These are phyloP conservation scores for Phaeoacremonium minimum DNA, from an alignment of 2,329 filamentous ascomycete species.

Conservation along the genomic window DNA sequence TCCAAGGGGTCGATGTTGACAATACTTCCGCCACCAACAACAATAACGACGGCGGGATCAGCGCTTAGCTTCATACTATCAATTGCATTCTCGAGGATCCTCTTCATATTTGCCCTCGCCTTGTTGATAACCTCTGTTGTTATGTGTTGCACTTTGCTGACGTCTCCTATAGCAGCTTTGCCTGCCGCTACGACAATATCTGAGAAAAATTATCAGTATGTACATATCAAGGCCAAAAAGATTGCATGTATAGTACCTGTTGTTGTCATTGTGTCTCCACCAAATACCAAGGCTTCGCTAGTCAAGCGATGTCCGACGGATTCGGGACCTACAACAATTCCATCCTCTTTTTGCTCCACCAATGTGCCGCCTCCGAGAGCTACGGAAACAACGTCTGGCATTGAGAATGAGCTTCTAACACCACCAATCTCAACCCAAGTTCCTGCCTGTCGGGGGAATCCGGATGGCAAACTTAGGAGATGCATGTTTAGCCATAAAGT, in stretches of 20 bases:
- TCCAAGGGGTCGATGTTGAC: constrained; percentile 42
- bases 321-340: constrained; percentile 41
- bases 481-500: neutral
- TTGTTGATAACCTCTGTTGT: constrained; percentile 23
- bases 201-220: constrained; percentile 32
- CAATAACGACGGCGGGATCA: constrained; percentile 51
- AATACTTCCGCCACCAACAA: constrained; percentile 61
- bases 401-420: constrained; percentile 57
- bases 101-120: constrained; percentile 36
- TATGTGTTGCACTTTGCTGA: constrained; percentile 15
- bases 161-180: constrained; percentile 24
- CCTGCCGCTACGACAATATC: constrained; percentile 35
- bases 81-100: constrained; percentile 50
- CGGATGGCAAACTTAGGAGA: constrained; percentile 31
- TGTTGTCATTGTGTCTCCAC: constrained; percentile 48
- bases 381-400: constrained; percentile 54
- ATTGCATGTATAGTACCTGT: constrained; percentile 49
- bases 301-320: constrained; percentile 43
- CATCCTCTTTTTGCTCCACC: constrained; percentile 21
- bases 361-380: constrained; percentile 46
- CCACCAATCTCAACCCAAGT: constrained; percentile 59
- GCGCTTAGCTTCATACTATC: constrained; percentile 61
- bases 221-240: constrained; percentile 29
- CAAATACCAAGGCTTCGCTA: constrained; percentile 40
- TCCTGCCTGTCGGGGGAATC: constrained; percentile 58